phyloP scores from a whole-genome alignment of 2,329 filamentous ascomycete genomes.

The Blastomyces parvus region DNA sequence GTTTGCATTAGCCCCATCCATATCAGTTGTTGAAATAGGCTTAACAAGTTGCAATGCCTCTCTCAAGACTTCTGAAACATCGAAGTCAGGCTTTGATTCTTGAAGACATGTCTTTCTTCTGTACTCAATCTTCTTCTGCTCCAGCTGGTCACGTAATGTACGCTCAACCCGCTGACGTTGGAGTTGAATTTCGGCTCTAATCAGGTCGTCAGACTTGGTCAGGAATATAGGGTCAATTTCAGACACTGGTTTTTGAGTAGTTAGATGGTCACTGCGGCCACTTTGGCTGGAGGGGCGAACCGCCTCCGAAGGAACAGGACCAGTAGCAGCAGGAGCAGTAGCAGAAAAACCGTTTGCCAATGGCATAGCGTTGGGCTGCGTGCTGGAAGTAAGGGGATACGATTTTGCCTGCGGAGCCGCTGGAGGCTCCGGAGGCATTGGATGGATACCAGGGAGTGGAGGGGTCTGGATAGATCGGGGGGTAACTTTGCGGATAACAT shows the following conservation, averaged over 20 bases:
- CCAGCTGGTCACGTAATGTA: conserved; percentile 64
- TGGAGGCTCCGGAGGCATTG: conserved; percentile 20
- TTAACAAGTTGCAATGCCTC: conserved; percentile 63
- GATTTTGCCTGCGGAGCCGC: conserved; percentile 17
- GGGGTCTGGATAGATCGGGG: conserved; percentile 28
- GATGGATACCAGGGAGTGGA: conserved; percentile 23
- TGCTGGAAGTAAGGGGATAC: conserved; percentile 10
- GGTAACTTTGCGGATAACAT: conserved; percentile 39
- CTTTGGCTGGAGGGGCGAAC: conserved; percentile 18
- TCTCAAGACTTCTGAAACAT: conserved; percentile 62
- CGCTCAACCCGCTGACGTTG: conserved; percentile 76
- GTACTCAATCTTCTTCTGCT: conserved; percentile 47
- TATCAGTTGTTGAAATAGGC: conserved; percentile 50
- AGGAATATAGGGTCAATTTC: conserved; percentile 75
- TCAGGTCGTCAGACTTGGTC: conserved; percentile 74
- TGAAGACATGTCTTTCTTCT: conserved; percentile 43
- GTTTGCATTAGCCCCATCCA: conserved; percentile 50
- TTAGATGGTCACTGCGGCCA: conserved; percentile 13
- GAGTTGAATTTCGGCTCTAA: conserved; percentile 70
- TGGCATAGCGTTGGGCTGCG: conserved; percentile 15
- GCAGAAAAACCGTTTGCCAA: conserved; percentile 18
- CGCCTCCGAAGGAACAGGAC: conserved; percentile 10
- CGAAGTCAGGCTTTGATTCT: conserved; percentile 54
- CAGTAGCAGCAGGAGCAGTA: conserved; percentile 12
- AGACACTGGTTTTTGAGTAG: conserved; percentile 43